Percentiles rank a stretch among this genome's conserved stretches.
Conservation (phyloP, 768 basidiomycete genomes). For the Macrolepiota dolichaula region DNA sequence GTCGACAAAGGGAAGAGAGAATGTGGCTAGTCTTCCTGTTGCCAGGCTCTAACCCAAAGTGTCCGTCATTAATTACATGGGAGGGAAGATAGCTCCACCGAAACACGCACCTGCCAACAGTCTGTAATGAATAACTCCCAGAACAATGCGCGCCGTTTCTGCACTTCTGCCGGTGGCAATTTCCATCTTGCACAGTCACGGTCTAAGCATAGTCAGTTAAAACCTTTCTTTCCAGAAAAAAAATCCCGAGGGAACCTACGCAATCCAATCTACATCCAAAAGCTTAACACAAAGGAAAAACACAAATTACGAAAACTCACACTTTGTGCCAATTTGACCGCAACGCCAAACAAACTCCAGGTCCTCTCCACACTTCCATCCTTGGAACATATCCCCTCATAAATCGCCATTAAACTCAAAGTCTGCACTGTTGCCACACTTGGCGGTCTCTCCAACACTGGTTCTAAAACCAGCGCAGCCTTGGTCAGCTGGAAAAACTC, state of each 20-base stretch:
- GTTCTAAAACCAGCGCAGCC: slow-evolving; percentile 63
- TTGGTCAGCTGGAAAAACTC: slow-evolving; percentile 59
- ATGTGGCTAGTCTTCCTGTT: slow-evolving; percentile 66
- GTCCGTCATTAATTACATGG: background rate
- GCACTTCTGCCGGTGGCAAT: slow-evolving; percentile 55
- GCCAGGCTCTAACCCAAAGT: slow-evolving; percentile 52
- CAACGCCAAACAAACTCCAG: slow-evolving; percentile 64
- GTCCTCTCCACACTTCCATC: slow-evolving; percentile 71
- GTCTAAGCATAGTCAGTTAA: slow-evolving; percentile 34
- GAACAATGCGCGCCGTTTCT: slow-evolving; percentile 67
- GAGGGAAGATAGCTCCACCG: background rate
- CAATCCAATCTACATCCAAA: slow-evolving; percentile 52
- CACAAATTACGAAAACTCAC: slow-evolving; percentile 36
- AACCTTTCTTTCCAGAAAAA: no score
- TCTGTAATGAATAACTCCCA: slow-evolving; percentile 77
- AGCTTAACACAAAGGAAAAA: slow-evolving; percentile 4
- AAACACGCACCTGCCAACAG: slow-evolving; percentile 59
- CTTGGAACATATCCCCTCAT: slow-evolving; percentile 61
- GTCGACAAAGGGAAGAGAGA: slow-evolving; percentile 69
- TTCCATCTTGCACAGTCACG: slow-evolving; percentile 74
- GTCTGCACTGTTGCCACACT: slow-evolving; percentile 70
- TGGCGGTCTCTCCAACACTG: slow-evolving; percentile 67
- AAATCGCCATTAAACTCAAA: slow-evolving; percentile 65
- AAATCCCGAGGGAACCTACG: slow-evolving; percentile 39
- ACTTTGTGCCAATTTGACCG: slow-evolving; percentile 65